phyloP scores from a whole-genome alignment of 768 basidiomycete genomes.

The Hirschioporus abietinus region DNA sequence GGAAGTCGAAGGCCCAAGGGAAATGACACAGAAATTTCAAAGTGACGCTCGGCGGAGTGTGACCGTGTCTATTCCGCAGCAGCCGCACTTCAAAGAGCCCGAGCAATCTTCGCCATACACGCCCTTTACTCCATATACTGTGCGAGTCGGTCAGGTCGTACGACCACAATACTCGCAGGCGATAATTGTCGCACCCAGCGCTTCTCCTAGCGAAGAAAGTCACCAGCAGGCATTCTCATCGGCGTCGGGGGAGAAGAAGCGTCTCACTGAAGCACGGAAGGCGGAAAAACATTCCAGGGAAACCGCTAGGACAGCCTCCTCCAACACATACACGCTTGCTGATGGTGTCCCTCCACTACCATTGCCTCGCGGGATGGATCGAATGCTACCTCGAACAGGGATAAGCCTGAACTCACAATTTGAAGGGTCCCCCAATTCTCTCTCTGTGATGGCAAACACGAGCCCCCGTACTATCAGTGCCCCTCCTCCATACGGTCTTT shows the following conservation, averaged over 20 bases:
- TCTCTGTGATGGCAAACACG: not conserved
- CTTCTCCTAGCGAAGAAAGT: not conserved
- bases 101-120: not conserved
- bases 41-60: not conserved
- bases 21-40: not conserved
- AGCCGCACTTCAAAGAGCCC: not conserved
- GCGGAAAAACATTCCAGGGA: not conserved
- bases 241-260: not conserved
- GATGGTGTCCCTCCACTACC: not conserved
- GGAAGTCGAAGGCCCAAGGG: not conserved
- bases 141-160: not conserved
- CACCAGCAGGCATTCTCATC: not conserved
- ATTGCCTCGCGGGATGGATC: too few species aligned
- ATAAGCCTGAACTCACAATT: not conserved
- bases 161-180: not conserved
- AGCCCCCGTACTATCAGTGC: not conserved
- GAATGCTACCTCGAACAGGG: too few species aligned
- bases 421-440: not conserved
- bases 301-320: not conserved
- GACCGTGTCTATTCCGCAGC: not conserved
- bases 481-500: not conserved
- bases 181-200: not conserved
- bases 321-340: not conserved
- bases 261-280: not conserved
- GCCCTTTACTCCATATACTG: not conserved